Percentiles rank a stretch among this genome's conserved stretches.
These are phyloP conservation scores for Nicotiana obtusifolia DNA, from an alignment of 257 asterid species.

Conservation along the genomic window DNA sequence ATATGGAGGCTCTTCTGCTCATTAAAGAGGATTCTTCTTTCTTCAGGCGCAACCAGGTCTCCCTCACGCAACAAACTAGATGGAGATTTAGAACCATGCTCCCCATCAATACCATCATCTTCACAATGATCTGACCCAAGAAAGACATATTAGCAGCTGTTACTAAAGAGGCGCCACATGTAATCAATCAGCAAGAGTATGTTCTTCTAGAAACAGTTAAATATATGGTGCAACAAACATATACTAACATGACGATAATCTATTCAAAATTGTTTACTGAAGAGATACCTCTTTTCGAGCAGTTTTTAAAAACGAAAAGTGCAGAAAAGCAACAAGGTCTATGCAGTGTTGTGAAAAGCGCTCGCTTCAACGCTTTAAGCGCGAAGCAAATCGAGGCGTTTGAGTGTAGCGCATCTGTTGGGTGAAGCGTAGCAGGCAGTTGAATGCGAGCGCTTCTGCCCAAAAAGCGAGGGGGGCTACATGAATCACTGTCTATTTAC, in stretches of 20 bases:
- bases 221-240: background rate
- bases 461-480: background rate
- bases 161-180: constrained; percentile 9
- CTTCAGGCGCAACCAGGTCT: constrained; percentile 7
- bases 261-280: background rate
- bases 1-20: constrained; percentile 25
- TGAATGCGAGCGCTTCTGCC: too few relatives aligned
- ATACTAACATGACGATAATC: background rate
- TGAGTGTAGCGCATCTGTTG: too few relatives aligned
- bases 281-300: background rate
- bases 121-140: constrained; percentile 3
- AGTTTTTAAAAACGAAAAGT: background rate
- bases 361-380: too few relatives aligned
- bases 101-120: background rate
- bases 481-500: background rate
- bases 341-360: too few relatives aligned
- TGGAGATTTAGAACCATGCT: background rate
- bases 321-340: background rate
- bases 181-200: background rate
- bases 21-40: constrained; percentile 7
- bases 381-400: too few relatives aligned
- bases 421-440: too few relatives aligned
- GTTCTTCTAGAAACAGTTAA: background rate
- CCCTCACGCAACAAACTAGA: constrained; percentile 12
- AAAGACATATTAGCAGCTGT: constrained; percentile 6